A percentile compares a stretch with the other conserved stretches of the same genome.
Conservation (phyloP, 306 rosid genomes). For the Prosopis cineraria region DNA sequence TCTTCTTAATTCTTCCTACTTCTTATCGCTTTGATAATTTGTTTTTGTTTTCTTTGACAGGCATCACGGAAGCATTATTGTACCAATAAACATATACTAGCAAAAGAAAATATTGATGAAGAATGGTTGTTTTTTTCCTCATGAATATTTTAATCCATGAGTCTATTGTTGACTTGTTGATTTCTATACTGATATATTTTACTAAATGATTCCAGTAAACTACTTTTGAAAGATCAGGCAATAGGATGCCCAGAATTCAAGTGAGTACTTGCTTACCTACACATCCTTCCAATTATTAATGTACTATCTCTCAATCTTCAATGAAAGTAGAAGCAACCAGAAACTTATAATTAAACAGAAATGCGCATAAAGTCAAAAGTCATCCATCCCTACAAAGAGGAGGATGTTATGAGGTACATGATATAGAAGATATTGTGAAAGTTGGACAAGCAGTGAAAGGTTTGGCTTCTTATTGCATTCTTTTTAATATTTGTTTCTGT, state of each 20-base stretch:
- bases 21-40: constrained; percentile 20
- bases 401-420: constrained; percentile 90
- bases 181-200: constrained; percentile 35
- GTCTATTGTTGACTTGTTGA: constrained; percentile 17
- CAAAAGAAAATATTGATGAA: constrained; percentile 72
- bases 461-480: constrained; percentile 28
- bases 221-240: constrained; percentile 58
- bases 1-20: not conserved
- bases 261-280: constrained; percentile 53
- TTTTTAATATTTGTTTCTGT: not conserved
- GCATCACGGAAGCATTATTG: constrained; percentile 93
- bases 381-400: constrained; percentile 90
- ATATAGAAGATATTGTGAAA: constrained; percentile 91
- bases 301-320: constrained; percentile 8
- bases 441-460: constrained; percentile 84
- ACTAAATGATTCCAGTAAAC: constrained; percentile 61
- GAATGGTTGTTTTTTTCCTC: constrained; percentile 68
- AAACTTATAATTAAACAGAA: constrained; percentile 51
- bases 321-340: constrained; percentile 19
- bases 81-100: constrained; percentile 69
- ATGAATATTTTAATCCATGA: constrained; percentile 13
- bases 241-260: constrained; percentile 79
- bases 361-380: constrained; percentile 67
- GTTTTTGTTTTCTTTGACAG: constrained; percentile 44
- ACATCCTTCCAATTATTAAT: constrained; percentile 1